Base-by-base conservation (phyloP, 2,329 filamentous ascomycete genomes). In the Xylaria sp. region DNA sequence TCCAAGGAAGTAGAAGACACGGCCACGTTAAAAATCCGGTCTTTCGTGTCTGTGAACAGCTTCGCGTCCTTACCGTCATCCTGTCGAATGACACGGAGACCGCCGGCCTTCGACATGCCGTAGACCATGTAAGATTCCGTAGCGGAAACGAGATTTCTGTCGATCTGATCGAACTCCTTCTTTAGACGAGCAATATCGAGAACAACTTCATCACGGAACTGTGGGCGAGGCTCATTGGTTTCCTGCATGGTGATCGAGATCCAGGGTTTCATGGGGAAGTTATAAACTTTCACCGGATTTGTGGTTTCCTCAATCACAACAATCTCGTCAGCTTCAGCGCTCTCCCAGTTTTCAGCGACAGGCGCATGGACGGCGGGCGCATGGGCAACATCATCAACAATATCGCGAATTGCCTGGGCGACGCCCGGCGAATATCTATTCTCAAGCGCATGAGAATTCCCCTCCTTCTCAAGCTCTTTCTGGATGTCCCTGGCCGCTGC, bases 121-220 rank as follows among this genome's bases (percentile, higher is more conserved):
- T 97, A 99, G 5, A 91, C 88, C 73, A 99, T 97, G 75, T 94
- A 96, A 56, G 88, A 89, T 68, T 91, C 87, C 21, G 91, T 93
- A 17, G 93, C 92, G 4, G 92, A 89, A 45, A 93, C 93, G 26
- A 99, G 82, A 59, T 92, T 95, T 61, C 95, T 90, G 69, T 99
- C 94, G 58, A 97, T 88, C 75, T 97, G 94, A 68, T 99, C 94
- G 66, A 97, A 97, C 4, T 96, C 92, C 76, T 97, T 97, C 81
- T 96, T 96, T 60, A 97, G 81, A 53, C 92, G 86, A 47, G 94
- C 93, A 69, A 99, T 94, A 64, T 96, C 91, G 79, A 96, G 90
- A 65, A 96, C 87, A 40, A 88, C 83, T 62, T 93, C 89, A 52
- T 91, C 85, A 37, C 88, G 87, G 71, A 97, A 87, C 46, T 80